Evolutionary conservation across 2,329 filamentous ascomycete genomes (phyloP).

Genomic region (Geosmithia morbida): DNA sequence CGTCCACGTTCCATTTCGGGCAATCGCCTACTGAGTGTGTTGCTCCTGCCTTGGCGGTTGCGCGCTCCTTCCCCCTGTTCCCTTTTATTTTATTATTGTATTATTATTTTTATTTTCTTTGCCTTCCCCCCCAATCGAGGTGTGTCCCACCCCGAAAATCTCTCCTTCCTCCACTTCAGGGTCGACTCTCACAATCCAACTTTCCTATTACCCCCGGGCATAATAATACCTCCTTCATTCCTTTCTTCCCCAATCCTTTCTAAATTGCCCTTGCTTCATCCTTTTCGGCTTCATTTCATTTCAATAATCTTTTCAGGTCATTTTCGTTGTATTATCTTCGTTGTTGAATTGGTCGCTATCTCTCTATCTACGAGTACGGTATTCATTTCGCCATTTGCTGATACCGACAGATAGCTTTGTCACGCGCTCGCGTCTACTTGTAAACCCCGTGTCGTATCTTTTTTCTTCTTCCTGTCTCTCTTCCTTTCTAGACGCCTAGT

Average conservation of each 20-base stretch:
- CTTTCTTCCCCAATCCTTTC: neutral
- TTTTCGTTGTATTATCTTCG: too few species aligned
- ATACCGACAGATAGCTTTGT: too few species aligned
- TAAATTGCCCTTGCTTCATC: neutral
- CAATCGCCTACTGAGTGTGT: constrained; percentile 8
- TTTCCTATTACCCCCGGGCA: neutral
- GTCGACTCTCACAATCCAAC: neutral
- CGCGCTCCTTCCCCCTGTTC: neutral
- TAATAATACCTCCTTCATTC: neutral
- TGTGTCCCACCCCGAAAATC: neutral
- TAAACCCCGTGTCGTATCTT: neutral
- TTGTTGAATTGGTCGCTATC: neutral
- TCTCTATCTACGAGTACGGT: neutral
- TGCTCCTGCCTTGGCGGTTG: neutral
- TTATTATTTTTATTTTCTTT: too few species aligned
- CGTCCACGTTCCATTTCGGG: constrained; percentile 14
- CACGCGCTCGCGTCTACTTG: neutral
- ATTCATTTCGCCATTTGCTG: too few species aligned
- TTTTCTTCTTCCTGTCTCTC: neutral
- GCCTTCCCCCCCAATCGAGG: neutral
- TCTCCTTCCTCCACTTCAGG: neutral
- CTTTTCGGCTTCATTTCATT: neutral
- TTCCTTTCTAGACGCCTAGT: neutral
- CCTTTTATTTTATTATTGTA: too few species aligned
- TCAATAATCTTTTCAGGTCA: neutral